A percentile compares a stretch with the other conserved stretches of the same genome.
Conservation (phyloP, 2,329 filamentous ascomycete genomes). For the Camillea tinctor region DNA sequence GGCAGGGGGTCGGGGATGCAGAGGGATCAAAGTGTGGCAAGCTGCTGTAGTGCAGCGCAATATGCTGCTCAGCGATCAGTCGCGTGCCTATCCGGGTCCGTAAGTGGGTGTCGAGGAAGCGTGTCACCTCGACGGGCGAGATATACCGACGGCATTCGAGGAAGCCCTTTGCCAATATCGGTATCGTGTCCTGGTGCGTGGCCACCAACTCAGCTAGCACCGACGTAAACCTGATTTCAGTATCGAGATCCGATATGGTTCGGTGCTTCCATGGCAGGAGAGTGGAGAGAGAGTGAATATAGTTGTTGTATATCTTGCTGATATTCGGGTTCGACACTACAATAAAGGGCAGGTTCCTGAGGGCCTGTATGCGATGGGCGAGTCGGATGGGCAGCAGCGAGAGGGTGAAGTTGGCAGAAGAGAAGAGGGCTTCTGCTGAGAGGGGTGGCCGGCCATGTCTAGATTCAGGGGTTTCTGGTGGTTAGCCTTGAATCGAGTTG, state of each 20-base stretch:
- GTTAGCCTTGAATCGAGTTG: not conserved
- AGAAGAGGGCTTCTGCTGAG: conserved; percentile 74
- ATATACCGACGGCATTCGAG: conserved; percentile 93
- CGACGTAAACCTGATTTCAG: conserved; percentile 88
- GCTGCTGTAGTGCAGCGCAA: conserved; percentile 74
- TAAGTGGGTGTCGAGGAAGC: conserved; percentile 90
- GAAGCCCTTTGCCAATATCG: conserved; percentile 86
- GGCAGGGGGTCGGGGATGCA: conserved; percentile 49
- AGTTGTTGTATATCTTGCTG: conserved; percentile 92
- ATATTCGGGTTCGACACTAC: conserved; percentile 98
- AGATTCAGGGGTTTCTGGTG: conserved; percentile 1
- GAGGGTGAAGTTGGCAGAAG: conserved; percentile 94
- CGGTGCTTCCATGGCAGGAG: conserved; percentile 77
- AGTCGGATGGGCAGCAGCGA: conserved; percentile 88
- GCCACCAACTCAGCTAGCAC: conserved; percentile 93
- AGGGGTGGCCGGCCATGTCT: conserved; percentile 81
- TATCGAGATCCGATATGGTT: conserved; percentile 72
- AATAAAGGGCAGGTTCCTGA: conserved; percentile 93
- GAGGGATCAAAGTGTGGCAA: conserved; percentile 67
- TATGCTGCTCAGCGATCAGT: conserved; percentile 93
- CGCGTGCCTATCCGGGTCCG: conserved; percentile 91
- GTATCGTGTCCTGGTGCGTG: conserved; percentile 93
- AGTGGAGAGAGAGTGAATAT: conserved; percentile 87
- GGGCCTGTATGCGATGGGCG: conserved; percentile 87
- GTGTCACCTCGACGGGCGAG: conserved; percentile 75